Evolutionary conservation across 116 monocot genomes (phyloP), one percentile per base, ranked within the genome.

Genomic region (Zostera marina): DNA sequence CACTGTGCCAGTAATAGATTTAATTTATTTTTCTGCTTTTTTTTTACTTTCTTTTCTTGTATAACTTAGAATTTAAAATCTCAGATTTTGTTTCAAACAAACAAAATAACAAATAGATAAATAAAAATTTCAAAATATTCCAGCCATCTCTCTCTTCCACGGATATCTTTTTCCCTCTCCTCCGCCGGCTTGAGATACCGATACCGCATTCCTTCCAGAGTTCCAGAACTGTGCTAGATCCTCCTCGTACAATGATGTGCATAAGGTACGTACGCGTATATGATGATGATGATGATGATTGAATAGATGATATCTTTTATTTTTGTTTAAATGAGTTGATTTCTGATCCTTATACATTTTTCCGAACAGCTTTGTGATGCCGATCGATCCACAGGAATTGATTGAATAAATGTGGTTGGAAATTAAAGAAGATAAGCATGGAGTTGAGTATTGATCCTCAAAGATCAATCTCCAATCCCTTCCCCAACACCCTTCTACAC

Each of bases 381-480:
- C 25, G 13, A 26, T 13, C 56, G 15, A n/a, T 55, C n/a, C 13
- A 5, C 0, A 38, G 8, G 14, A n/a, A 8, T 21, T 21, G 9
- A 43, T 19, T 22, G 44, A 59, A 44, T 57, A 9, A 11, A 41
- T 11, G 5, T 22, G 42, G 12, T 9, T 13, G 10, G 5, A 15
- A 22, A 11, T n/a, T n/a, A n/a, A n/a, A n/a, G n/a, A n/a, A n/a
- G n/a, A n/a, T n/a, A n/a, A n/a, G n/a, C 22, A 59, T 59, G 59
- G 43, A 44, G 59, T 59, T 59, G 19, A 22, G 22, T 11, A 12
- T 43, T n/a, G n/a, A n/a, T 13, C 43, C 21, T 9, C 22, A 40
- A 41, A 75, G 72, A 52, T 72, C 66, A 8, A 14, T 77, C 43
- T 64, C 62, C 58, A 21, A 80, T 69, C 67, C 49, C 39, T 76